Conservation (phyloP, 106 monocot species). For the Dendrobium catenatum region DNA sequence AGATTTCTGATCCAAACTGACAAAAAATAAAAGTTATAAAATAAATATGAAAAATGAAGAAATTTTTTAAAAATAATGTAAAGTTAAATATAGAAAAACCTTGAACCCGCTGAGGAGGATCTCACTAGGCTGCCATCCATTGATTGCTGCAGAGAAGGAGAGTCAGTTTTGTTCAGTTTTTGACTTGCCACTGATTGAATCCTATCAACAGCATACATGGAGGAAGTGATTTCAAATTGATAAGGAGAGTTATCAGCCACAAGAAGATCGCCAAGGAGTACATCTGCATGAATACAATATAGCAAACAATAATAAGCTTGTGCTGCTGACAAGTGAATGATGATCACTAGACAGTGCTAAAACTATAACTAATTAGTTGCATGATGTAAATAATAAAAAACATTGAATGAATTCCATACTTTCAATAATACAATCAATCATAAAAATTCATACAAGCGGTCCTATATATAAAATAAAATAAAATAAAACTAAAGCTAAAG, state of each 20-base stretch:
- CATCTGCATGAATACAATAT: constrained; percentile 45
- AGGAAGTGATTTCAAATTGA: constrained; percentile 61
- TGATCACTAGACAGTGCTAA: neutral
- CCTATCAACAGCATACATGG: constrained; percentile 34
- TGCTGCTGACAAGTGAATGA: neutral
- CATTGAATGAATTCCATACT: neutral
- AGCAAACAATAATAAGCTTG: constrained; percentile 7
- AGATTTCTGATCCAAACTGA: constrained; percentile 74
- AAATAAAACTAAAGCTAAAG: too few relatives aligned
- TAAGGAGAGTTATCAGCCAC: constrained; percentile 82
- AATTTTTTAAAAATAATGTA: constrained; percentile 1
- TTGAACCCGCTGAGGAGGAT: constrained; percentile 28
- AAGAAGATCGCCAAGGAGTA: constrained; percentile 76
- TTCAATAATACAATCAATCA: too few relatives aligned
- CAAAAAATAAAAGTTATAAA: constrained; percentile 5
- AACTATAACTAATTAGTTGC: neutral
- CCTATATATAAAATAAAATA: too few relatives aligned
- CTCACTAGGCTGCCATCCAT: constrained; percentile 25
- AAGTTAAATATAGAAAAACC: constrained; percentile 22
- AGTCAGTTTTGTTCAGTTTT: constrained; percentile 13
- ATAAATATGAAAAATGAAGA: neutral
- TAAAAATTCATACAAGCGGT: too few relatives aligned
- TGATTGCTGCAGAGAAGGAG: constrained; percentile 18
- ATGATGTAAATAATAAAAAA: neutral
- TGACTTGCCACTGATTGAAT: constrained; percentile 21